phyloP scores from a whole-genome alignment of 495 filamentous ascomycete genomes.

The Aspergillus baeticus region DNA sequence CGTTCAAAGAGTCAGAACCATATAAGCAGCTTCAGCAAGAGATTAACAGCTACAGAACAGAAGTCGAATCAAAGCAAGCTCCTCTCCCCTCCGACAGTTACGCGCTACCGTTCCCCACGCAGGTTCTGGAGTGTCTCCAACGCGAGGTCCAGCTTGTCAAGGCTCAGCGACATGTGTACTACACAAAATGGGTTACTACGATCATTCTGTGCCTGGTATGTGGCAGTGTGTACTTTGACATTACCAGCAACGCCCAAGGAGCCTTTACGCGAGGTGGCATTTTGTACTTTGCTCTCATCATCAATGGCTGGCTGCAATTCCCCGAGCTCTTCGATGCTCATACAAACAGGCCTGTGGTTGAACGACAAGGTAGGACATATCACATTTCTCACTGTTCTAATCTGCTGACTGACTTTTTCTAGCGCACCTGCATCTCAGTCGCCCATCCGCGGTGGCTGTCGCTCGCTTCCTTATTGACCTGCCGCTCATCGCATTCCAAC shows the following conservation, averaged over 20 bases:
- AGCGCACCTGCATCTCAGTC: slow-evolving; percentile 3
- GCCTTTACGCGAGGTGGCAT: slow-evolving; percentile 50
- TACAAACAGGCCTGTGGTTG: slow-evolving; percentile 57
- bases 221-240: slow-evolving; percentile 6
- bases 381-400: not conserved
- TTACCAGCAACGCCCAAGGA: slow-evolving; percentile 29
- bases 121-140: not conserved
- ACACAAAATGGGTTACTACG: slow-evolving; percentile 5
- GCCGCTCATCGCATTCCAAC: not conserved
- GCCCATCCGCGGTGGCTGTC: not conserved
- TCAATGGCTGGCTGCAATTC: slow-evolving; percentile 69
- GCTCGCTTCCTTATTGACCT: slow-evolving; percentile 1
- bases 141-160: slow-evolving; percentile 1
- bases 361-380: not conserved
- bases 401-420: not conserved
- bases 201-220: slow-evolving; percentile 2
- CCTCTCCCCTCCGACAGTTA: not conserved
- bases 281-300: slow-evolving; percentile 68
- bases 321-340: slow-evolving; percentile 69
- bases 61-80: not conserved
- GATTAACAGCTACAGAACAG: not conserved
- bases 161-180: not conserved
- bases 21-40: slow-evolving; percentile 26
- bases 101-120: not conserved
- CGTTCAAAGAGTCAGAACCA: not conserved